Evolutionary conservation across 2,329 filamentous ascomycete species (phyloP).

Genomic region (Pseudogymnoascus verrucosus): DNA sequence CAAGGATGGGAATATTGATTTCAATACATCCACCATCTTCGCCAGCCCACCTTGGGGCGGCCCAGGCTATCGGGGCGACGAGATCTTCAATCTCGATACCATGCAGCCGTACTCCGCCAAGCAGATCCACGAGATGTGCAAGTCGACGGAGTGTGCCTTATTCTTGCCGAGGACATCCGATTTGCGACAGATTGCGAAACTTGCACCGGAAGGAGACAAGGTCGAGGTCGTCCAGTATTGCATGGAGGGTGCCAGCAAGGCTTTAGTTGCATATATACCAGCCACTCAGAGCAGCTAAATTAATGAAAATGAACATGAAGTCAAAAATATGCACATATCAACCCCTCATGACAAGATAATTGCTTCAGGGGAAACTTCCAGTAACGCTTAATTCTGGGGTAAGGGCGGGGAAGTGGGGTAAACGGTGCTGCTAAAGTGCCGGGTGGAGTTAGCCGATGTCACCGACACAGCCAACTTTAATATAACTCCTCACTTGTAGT

Average conservation of each 20-base stretch:
- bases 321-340: not conserved
- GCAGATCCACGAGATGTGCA: constrained; percentile 55
- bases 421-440: not conserved
- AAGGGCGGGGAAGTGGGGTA: constrained; percentile 7
- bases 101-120: constrained; percentile 82
- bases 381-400: not conserved
- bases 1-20: constrained; percentile 43
- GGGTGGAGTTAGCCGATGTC: not conserved
- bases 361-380: not conserved
- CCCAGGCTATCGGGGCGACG: constrained; percentile 52
- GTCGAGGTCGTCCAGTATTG: constrained; percentile 83
- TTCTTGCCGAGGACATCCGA: constrained; percentile 84
- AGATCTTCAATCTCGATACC: constrained; percentile 71
- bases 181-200: constrained; percentile 63
- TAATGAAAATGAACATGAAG: not conserved
- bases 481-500: constrained; percentile 4
- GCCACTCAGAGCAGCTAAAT: not conserved
- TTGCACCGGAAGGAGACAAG: constrained; percentile 42
- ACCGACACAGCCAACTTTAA: not conserved
- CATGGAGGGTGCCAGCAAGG: constrained; percentile 82
- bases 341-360: not conserved
- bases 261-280: constrained; percentile 56
- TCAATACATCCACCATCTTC: constrained; percentile 43
- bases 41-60: constrained; percentile 70
- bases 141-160: constrained; percentile 54